These are phyloP conservation scores for Fusarium brevicatenulatum DNA, from an alignment of 2,329 filamentous ascomycete genomes.

Conservation along the genomic window DNA sequence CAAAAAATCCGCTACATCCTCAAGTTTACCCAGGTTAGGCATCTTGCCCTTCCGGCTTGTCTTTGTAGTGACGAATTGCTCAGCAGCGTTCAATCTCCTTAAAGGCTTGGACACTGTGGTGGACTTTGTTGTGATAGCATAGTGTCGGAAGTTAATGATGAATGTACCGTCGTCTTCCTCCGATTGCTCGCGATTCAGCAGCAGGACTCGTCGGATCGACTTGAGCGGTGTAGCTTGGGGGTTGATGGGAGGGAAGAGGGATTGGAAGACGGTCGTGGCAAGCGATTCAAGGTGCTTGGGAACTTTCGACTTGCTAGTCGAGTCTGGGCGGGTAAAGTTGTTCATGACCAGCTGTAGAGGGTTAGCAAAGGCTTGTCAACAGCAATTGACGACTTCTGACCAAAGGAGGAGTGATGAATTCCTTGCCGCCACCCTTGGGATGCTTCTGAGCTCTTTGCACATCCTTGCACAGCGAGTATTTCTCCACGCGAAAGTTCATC, in stretches of 20 bases:
- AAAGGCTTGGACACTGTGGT: constrained; percentile 87
- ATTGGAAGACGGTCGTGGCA: constrained; percentile 94
- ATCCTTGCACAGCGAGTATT: constrained; percentile 94
- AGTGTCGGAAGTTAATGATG: constrained; percentile 89
- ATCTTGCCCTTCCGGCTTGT: constrained; percentile 74
- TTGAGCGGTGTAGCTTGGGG: constrained; percentile 89
- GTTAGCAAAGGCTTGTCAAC: constrained; percentile 40
- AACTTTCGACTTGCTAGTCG: constrained; percentile 73
- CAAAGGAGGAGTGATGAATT: constrained; percentile 85
- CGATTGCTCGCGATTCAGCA: constrained; percentile 82
- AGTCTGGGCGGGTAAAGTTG: constrained; percentile 80
- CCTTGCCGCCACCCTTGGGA: constrained; percentile 83
- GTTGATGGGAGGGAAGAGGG: constrained; percentile 94
- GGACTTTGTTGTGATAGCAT: constrained; percentile 90
- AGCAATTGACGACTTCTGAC: constrained; percentile 54
- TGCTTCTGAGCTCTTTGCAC: constrained; percentile 85
- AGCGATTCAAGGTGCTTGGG: constrained; percentile 94
- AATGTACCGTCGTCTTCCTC: constrained; percentile 74
- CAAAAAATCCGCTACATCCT: constrained; percentile 95
- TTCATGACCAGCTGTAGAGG: constrained; percentile 87
- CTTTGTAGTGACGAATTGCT: constrained; percentile 74
- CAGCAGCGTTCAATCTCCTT: constrained; percentile 83
- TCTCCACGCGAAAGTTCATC: constrained; percentile 91
- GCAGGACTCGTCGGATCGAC: constrained; percentile 90
- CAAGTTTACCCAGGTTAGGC: constrained; percentile 88